A percentile compares a stretch with the other conserved stretches of the same genome.
These are phyloP conservation scores for Penicillium fimorum DNA, from an alignment of 495 filamentous ascomycete species.

Conservation along the genomic window DNA sequence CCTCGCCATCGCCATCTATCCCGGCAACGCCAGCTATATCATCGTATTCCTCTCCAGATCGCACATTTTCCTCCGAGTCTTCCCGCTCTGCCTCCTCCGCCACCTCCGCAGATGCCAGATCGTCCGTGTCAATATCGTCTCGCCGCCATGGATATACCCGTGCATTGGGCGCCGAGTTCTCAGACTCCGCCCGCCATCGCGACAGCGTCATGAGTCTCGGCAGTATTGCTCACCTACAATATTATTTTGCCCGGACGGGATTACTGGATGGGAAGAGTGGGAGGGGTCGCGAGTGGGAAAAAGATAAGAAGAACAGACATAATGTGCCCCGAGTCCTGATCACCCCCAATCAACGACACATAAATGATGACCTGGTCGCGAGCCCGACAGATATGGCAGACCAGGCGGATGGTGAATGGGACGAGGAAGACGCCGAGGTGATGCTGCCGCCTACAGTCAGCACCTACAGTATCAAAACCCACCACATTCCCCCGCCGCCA, in stretches of 20 bases:
- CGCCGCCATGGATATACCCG: slow-evolving; percentile 83
- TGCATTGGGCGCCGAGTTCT: slow-evolving; percentile 86
- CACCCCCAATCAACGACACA: slow-evolving; percentile 43
- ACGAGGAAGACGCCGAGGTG: slow-evolving; percentile 58
- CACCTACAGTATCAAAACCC: slow-evolving; percentile 88
- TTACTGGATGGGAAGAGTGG: slow-evolving; percentile 91
- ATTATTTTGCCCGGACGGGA: slow-evolving; percentile 95
- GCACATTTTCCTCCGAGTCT: slow-evolving; percentile 75
- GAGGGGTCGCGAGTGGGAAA: slow-evolving; percentile 63
- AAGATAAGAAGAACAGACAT: slow-evolving; percentile 49
- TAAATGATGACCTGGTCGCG: slow-evolving; percentile 45
- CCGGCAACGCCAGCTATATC: slow-evolving; percentile 64
- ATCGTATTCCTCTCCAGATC: slow-evolving; percentile 61
- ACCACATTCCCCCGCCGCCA: slow-evolving; percentile 82
- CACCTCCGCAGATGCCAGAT: slow-evolving; percentile 53
- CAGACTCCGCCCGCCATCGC: slow-evolving; percentile 80
- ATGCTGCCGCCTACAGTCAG: slow-evolving; percentile 96
- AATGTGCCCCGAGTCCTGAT: slow-evolving; percentile 42
- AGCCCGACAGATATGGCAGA: slow-evolving; percentile 53
- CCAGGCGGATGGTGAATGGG: slow-evolving; percentile 47
- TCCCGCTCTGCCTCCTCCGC: slow-evolving; percentile 66
- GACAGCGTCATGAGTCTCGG: slow-evolving; percentile 95
- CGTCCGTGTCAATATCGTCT: slow-evolving; percentile 54
- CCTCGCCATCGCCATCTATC: slow-evolving; percentile 61
- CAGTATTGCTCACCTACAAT: slow-evolving; percentile 95